Evolutionary conservation across 495 filamentous ascomycete species (phyloP).

Genomic region (Aspergillus funiculosus): DNA sequence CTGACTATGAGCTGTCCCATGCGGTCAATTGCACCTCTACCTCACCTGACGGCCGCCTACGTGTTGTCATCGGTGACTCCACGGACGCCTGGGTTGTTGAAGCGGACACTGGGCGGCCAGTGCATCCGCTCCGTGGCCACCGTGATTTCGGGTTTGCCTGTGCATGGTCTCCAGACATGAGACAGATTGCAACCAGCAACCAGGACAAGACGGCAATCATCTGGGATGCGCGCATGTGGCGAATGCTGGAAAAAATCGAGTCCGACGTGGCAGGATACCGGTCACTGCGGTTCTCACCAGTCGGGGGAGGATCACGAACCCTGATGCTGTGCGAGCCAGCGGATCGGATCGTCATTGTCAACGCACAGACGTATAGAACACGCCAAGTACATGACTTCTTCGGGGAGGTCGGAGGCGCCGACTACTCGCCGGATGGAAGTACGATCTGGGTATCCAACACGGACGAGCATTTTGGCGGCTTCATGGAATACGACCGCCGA

Average conservation of each 20-base stretch:
- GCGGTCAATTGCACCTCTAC: conserved; percentile 82
- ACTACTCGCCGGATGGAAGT: conserved; percentile 64
- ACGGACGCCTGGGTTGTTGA: conserved; percentile 55
- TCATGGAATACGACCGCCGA: conserved; percentile 67
- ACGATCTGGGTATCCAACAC: conserved; percentile 68
- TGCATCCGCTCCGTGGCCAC: conserved; percentile 61
- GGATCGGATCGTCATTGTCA: conserved; percentile 73
- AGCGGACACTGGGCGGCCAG: conserved; percentile 53
- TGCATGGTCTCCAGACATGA: conserved; percentile 86
- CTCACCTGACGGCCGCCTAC: conserved; percentile 71
- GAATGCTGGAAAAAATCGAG: conserved; percentile 55
- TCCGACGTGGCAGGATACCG: conserved; percentile 76
- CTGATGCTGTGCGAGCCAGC: conserved; percentile 79
- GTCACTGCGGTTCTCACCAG: conserved; percentile 72
- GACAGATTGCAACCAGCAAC: conserved; percentile 82
- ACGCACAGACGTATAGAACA: conserved; percentile 59
- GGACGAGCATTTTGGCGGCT: conserved; percentile 69
- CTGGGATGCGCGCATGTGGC: conserved; percentile 78
- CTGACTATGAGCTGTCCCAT: conserved; percentile 53
- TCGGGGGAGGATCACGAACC: conserved; percentile 66
- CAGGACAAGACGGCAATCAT: conserved; percentile 82
- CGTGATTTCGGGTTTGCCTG: conserved; percentile 83
- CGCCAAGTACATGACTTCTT: conserved; percentile 81
- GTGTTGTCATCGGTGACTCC: conserved; percentile 68
- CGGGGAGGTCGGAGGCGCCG: conserved; percentile 75